Conservation (phyloP, 2,329 filamentous ascomycete genomes). For the Venturia aucupariae region DNA sequence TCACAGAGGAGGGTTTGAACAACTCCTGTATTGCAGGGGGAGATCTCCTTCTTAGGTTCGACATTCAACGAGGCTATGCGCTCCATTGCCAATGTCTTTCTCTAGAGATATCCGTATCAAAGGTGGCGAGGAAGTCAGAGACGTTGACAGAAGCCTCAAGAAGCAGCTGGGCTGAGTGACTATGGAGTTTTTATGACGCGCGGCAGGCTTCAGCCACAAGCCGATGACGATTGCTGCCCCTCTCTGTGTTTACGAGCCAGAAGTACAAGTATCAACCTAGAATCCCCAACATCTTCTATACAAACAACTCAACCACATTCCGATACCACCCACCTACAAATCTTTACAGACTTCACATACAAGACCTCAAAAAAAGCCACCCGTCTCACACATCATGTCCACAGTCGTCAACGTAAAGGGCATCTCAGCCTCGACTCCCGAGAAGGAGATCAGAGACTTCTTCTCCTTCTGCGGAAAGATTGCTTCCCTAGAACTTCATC, state of each 20-base stretch:
- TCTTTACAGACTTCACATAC: background rate
- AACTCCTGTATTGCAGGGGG: too few relatives aligned
- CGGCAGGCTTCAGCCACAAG: background rate
- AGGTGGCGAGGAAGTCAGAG: too few relatives aligned
- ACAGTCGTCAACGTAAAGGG: slow-evolving; percentile 60
- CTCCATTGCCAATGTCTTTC: too few relatives aligned
- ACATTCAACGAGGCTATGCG: too few relatives aligned
- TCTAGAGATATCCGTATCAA: too few relatives aligned
- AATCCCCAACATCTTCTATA: background rate
- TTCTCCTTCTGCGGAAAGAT: slow-evolving; percentile 98
- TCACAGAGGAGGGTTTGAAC: too few relatives aligned
- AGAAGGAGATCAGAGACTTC: slow-evolving; percentile 91
- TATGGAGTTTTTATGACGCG: background rate
- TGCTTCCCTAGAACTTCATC: slow-evolving; percentile 65
- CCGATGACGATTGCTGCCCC: background rate
- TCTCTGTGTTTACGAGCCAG: background rate
- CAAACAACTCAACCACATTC: background rate
- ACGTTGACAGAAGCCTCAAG: too few relatives aligned
- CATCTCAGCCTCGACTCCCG: slow-evolving; percentile 70
- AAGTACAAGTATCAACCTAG: background rate
- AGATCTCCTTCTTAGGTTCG: too few relatives aligned
- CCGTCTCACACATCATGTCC: background rate
- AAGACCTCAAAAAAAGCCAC: background rate
- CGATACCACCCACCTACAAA: background rate
- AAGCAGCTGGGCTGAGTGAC: too few relatives aligned